Evolutionary conservation across 2,329 filamentous ascomycete genomes (phyloP).

Genomic region (Claviceps purpurea): DNA sequence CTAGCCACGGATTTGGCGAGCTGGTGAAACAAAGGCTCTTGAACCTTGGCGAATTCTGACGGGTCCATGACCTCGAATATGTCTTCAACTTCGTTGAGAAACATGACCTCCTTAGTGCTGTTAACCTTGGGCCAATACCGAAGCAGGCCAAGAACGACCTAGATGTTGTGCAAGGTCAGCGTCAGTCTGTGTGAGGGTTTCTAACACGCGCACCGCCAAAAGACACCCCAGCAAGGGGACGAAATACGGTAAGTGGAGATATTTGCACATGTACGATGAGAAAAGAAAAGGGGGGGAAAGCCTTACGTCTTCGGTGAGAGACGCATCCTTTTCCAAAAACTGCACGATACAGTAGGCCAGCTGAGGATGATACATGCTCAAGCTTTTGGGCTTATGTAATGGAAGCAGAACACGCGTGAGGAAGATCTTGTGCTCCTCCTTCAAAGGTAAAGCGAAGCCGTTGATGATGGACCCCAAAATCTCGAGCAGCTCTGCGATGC

Average conservation of each 20-base stretch:
- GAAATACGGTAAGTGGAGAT: no score
- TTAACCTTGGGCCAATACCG: slow-evolving; percentile 99
- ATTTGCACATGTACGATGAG: neutral
- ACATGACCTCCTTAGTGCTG: slow-evolving; percentile 99
- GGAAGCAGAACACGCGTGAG: slow-evolving; percentile 85
- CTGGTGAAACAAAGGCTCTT: slow-evolving; percentile 94
- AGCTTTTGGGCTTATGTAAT: slow-evolving; percentile 92
- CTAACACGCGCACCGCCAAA: no score
- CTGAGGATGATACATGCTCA: slow-evolving; percentile 99
- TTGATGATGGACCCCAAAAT: slow-evolving; percentile 99
- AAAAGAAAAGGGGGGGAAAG: neutral
- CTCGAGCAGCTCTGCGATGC: slow-evolving; percentile 90
- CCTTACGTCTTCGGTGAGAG: slow-evolving; percentile 79
- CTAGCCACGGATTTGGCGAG: slow-evolving; percentile 96
- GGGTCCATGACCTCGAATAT: slow-evolving; percentile 99
- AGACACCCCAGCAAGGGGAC: neutral
- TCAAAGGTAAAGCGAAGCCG: slow-evolving; percentile 87
- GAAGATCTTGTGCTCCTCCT: slow-evolving; percentile 98
- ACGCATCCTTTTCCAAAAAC: slow-evolving; percentile 94
- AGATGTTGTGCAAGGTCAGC: neutral
- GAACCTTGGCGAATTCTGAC: slow-evolving; percentile 94
- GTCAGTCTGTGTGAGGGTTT: neutral
- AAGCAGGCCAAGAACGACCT: slow-evolving; percentile 87
- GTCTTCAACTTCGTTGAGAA: slow-evolving; percentile 95
- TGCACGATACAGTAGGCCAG: slow-evolving; percentile 98